Evolutionary conservation across 257 asterid genomes (phyloP), one percentile per base, ranked within the genome.

Genomic region (Osmanthus fragrans): DNA sequence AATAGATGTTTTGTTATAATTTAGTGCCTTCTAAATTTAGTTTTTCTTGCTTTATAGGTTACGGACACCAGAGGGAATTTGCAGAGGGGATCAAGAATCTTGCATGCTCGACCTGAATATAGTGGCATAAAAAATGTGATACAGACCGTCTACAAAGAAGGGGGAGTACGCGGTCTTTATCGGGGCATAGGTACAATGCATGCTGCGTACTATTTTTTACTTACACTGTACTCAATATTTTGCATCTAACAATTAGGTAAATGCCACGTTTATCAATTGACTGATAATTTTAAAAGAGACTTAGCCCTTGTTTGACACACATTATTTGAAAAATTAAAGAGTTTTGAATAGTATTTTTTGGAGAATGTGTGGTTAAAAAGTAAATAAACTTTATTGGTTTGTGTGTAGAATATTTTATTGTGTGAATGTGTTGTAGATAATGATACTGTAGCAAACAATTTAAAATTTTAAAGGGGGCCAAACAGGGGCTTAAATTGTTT

Each of bases 131-230:
- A 79, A 80, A 89, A 96, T 84, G 99, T 92, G 75, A 72, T 96
- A 3, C 83, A 79, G 82, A 81, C 88, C 70, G 98, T 96, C 76
- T 93, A 93, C 81, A 83, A 54, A 80, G 95, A 92, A 82, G 97
- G 98, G 42, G 99, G 99, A 72, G 85, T 80, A 19, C 95, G 97
- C 3, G 97, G 81, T 47, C 93, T 96, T 51, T 96, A 96, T 78
- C 90, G 99, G 69, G 99, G 99, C 83, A 84, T 95, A 87, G 98
- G 99, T 93, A 89, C 18, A 73, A 30, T 67, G 60, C 77, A 25
- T 29, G 23, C 5, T 10, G 13, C 64, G 64, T 67, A 10, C 18
- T 63, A 37, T 21, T 47, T 4, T 69, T 29, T 66, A 64, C 25
- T 71, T 67, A 30, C 11, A 7, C 3, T 54, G 10, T 21, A 54